Percentiles rank a stretch among this genome's conserved stretches.
phyloP scores from a whole-genome alignment of 495 filamentous ascomycete genomes.

The Xylaria scruposa region DNA sequence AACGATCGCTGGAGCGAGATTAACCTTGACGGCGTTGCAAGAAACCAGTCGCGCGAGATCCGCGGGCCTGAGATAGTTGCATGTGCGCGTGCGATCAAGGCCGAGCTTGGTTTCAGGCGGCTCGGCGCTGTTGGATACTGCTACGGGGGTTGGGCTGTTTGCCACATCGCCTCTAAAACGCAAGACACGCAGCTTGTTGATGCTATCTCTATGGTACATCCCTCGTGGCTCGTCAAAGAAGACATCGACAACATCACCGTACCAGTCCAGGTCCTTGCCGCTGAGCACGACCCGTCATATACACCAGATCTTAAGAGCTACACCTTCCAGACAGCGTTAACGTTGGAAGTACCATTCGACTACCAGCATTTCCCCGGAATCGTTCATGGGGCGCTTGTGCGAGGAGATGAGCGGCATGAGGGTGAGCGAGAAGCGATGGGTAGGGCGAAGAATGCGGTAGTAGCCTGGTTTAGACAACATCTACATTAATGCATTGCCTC shows the following conservation, averaged over 20 bases:
- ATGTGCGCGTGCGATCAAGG: slow-evolving; percentile 52
- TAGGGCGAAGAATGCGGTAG: slow-evolving; percentile 54
- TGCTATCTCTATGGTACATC: slow-evolving; percentile 60
- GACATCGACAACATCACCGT: slow-evolving; percentile 60
- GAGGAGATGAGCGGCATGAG: slow-evolving; percentile 52
- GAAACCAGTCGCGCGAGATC: slow-evolving; percentile 47
- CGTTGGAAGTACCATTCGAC: slow-evolving; percentile 54
- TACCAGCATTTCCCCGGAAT: slow-evolving; percentile 64
- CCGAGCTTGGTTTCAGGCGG: slow-evolving; percentile 39
- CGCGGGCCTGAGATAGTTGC: slow-evolving; percentile 61
- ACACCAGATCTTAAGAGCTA: slow-evolving; percentile 59
- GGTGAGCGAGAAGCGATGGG: slow-evolving; percentile 54
- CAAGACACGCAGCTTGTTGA: slow-evolving; percentile 56
- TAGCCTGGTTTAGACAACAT: slow-evolving; percentile 51
- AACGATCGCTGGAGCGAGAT: slow-evolving; percentile 33
- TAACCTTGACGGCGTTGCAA: slow-evolving; percentile 36
- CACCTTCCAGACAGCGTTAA: slow-evolving; percentile 49
- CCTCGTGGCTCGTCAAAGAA: slow-evolving; percentile 51
- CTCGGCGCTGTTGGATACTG: slow-evolving; percentile 66
- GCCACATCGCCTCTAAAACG: slow-evolving; percentile 49
- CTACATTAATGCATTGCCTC: slow-evolving; percentile 19
- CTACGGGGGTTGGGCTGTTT: slow-evolving; percentile 64
- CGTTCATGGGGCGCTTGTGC: slow-evolving; percentile 55
- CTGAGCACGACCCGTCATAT: slow-evolving; percentile 57
- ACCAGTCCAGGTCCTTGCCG: slow-evolving; percentile 64